Evolutionary conservation across 2,329 filamentous ascomycete genomes (phyloP), one percentile per base, ranked within the genome.

Genomic region (Shiraia sp.): DNA sequence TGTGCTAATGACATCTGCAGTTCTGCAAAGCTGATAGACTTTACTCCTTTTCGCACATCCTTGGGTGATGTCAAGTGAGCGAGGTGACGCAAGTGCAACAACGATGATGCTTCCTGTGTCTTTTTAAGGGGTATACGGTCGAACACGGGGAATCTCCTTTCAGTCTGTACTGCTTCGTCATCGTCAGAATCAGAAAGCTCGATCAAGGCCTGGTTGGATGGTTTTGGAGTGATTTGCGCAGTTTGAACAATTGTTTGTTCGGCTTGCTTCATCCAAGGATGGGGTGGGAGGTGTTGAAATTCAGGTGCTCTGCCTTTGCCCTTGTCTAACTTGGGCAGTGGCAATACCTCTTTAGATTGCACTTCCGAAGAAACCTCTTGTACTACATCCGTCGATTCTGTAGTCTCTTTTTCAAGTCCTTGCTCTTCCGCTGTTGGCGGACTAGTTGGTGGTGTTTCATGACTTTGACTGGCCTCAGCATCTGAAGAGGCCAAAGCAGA

Each of bases 81-180:
- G 10, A 95, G 79, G 42, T 82, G 80, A 44, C 86, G 86, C n/a
- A 93, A 74, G 12, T 79, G 80, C 17, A 85, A 77, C 45, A 92
- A 73, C 0, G 86, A 82, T 17, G 76, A 75, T 2, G 80, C 74
- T 55, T 88, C 84, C 37, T 82, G 76, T n/a, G 77, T 70, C 60
- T 81, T 82, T 59, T 79, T 82, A 35, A 75, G 72, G 0, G 85
- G 87, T 2, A 86, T 66, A 12, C 80, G 84, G 58, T 90, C 82
- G 53, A 95, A 91, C 2, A 89, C 79, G 6, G 66, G 56, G 26
- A 72, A 68, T 31, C 66, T 53, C 53, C 45, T 68, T 47, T 57
- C 63, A 3, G 47, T 59, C 40, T 71, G 67, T 47, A 79, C 56
- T 12, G 93, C 82, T 53, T 90, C 82, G 8, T 86, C 79, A 33